phyloP scores from a whole-genome alignment of 345 rosid genomes.

The Psidium guajava region DNA sequence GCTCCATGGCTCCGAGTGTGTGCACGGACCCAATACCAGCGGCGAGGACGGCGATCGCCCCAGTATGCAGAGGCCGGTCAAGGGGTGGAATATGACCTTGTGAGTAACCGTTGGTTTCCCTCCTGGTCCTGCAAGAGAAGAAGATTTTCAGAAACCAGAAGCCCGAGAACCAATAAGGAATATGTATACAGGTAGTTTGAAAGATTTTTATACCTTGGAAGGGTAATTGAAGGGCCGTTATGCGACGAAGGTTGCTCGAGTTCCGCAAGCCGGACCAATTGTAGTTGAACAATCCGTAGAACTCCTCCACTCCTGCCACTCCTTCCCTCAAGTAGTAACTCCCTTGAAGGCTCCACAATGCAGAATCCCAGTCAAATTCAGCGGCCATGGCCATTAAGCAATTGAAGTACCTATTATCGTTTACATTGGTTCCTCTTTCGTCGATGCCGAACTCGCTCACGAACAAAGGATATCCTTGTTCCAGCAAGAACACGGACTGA shows the following conservation, averaged over 20 bases:
- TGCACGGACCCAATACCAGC: slow-evolving; percentile 8
- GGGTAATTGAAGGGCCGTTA: slow-evolving; percentile 46
- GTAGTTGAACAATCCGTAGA: slow-evolving; percentile 46
- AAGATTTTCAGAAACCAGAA: not conserved
- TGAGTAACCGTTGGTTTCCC: not conserved
- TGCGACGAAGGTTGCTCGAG: slow-evolving; percentile 29
- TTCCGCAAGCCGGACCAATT: slow-evolving; percentile 54
- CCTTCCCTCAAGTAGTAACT: slow-evolving; percentile 79
- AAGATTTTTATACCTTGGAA: not conserved
- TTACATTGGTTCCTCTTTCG: slow-evolving; percentile 31
- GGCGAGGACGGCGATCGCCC: not conserved
- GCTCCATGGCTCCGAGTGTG: slow-evolving; percentile 6
- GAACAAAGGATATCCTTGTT: slow-evolving; percentile 42
- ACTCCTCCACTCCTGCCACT: slow-evolving; percentile 38
- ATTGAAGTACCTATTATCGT: slow-evolving; percentile 51
- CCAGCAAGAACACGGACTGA: slow-evolving; percentile 41
- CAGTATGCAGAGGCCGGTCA: slow-evolving; percentile 6
- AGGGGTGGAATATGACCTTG: slow-evolving; percentile 13
- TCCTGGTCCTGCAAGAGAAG: slow-evolving; percentile 8
- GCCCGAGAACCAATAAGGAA: not conserved
- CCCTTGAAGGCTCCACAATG: slow-evolving; percentile 69
- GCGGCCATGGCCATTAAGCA: slow-evolving; percentile 63
- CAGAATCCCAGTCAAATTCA: slow-evolving; percentile 70
- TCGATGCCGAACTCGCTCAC: slow-evolving; percentile 71
- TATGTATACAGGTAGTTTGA: not conserved